Evolutionary conservation across 2,329 filamentous ascomycete genomes (phyloP).

Genomic region (Colletotrichum sp.): DNA sequence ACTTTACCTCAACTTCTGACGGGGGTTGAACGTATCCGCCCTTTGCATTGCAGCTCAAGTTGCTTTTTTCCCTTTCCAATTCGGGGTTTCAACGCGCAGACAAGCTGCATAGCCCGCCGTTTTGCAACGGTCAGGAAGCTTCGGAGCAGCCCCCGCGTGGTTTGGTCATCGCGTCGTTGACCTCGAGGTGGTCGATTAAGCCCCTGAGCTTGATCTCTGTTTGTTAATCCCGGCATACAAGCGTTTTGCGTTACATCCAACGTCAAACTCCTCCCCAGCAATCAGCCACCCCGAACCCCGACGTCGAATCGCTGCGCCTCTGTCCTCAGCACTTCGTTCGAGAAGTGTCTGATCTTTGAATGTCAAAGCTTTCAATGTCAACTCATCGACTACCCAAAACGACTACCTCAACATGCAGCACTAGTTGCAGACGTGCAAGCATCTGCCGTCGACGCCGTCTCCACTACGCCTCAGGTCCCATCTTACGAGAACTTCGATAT

Average conservation of each 20-base stretch:
- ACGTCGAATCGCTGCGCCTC: not conserved
- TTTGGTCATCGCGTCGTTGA: not conserved
- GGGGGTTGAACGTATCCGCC: not conserved
- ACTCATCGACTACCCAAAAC: not conserved
- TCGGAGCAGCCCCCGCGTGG: not conserved
- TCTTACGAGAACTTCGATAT: not conserved
- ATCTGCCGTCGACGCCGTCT: not conserved
- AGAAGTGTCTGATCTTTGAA: not conserved
- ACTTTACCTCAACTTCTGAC: not conserved
- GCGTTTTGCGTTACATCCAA: not conserved
- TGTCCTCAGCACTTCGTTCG: not conserved
- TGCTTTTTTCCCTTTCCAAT: not conserved
- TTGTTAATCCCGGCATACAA: not conserved
- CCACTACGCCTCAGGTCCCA: not conserved
- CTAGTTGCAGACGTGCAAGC: not conserved
- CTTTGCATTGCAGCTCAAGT: not conserved
- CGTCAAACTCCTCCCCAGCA: not conserved
- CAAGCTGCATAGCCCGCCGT: not conserved
- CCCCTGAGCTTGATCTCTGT: not conserved
- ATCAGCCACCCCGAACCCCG: not conserved
- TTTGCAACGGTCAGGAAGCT: not conserved
- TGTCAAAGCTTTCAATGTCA: not conserved
- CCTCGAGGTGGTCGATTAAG: not conserved
- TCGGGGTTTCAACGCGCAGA: not conserved
- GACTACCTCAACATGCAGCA: not conserved